Percentiles rank a stretch among this genome's conserved stretches.
Evolutionary conservation across 164 flowering plant genomes (phyloP).

Genomic region (Annona cherimola): DNA sequence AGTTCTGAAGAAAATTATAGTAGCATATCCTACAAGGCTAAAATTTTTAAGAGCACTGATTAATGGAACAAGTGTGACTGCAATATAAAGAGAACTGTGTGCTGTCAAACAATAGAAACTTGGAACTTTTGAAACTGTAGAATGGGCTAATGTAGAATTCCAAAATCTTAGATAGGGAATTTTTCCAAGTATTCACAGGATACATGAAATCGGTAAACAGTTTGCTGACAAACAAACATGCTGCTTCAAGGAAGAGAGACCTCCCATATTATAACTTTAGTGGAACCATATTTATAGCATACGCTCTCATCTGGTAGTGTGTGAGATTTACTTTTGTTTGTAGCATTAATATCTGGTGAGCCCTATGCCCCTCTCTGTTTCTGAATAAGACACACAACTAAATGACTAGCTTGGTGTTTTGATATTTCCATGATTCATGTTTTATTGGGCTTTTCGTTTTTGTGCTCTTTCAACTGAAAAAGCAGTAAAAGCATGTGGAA

Average conservation of each 20-base stretch:
- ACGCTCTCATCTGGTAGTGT: neutral
- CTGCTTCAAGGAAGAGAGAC: neutral
- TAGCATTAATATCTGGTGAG: neutral
- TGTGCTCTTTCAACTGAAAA: neutral
- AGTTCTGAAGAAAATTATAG: neutral
- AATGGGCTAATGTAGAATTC: neutral
- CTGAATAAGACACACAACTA: neutral
- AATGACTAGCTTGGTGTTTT: neutral
- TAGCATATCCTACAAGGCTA: neutral
- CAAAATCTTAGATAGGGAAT: neutral
- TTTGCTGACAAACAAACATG: neutral
- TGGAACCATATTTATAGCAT: neutral
- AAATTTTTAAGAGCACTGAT: neutral
- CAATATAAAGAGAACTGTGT: neutral
- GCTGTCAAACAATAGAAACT: neutral
- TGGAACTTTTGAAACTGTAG: neutral
- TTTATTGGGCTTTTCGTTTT: neutral
- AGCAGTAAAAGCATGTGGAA: neutral
- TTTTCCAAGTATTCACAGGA: neutral
- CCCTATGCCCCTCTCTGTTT: neutral
- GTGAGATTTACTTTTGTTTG: neutral
- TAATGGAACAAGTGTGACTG: neutral
- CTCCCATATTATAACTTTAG: neutral
- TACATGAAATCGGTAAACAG: too few relatives aligned
- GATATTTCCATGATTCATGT: neutral